Base-by-base conservation (phyloP, 345 rosid genomes). In the Zanthoxylum bungeanum region DNA sequence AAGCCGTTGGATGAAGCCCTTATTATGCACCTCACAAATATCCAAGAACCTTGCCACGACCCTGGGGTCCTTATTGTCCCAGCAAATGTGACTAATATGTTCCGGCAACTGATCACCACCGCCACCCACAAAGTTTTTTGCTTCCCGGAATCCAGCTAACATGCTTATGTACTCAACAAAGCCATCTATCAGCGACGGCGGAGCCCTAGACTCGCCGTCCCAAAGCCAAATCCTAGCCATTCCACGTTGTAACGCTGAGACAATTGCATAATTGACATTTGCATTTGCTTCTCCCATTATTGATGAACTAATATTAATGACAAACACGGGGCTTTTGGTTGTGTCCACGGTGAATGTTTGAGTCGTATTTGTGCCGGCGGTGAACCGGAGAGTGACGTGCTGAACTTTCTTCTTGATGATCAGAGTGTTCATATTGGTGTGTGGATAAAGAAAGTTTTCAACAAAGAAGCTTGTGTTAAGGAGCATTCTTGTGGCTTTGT, bases 221-320 rank as follows among this genome's bases (percentile, higher is more conserved):
- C 85, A 81, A 5, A 86, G 60, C 91, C 90, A 88, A 46, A 87
- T 73, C 5, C 80, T 72, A 5, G 86, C 87, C 85, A 85, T 81
- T 64, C 79, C 86, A 6, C 77, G 79, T 37, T 77, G 80, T 14
- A 87, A 57, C 21, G 82, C 77, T 0, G 80, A 73, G 5, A 4
- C 60, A 17, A 87, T 24, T 0, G 62, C 81, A 49, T 55, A 40
- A 7, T 75, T 46, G 39, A 65, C 56, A 21, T 76, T 72, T 3
- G 22, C 47, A 30, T n/a, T n/a, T n/a, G n/a, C n/a, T n/a, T 19
- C 64, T 46, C 27, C 70, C 76, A 81, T 57, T 24, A 68, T 0
- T 1, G 83, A 82, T 7, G 88, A 74, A 69, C 83, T 78, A 33
- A 87, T 24, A 2, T 10, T 60, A 58, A 91, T 80, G 58, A 74